Base-by-base conservation (phyloP, 2,329 filamentous ascomycete genomes). In the Cladosporium sp. region DNA sequence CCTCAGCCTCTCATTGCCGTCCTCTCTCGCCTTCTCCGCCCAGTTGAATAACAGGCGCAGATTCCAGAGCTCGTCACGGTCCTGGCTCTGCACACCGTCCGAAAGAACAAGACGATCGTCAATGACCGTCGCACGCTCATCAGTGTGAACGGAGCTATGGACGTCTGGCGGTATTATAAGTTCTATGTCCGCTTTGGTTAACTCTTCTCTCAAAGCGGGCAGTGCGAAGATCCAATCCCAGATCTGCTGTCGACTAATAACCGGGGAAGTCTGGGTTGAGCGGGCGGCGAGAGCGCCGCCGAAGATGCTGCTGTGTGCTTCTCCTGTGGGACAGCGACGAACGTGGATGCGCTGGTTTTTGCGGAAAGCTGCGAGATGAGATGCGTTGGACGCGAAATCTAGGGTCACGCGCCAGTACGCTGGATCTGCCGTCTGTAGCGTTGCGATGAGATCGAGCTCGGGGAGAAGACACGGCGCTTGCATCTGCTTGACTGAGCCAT, bases 391-490 rank as follows among this genome's bases (percentile, higher is more conserved):
- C 3, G 76, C 77, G 63, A 97, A 91, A 69, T 94, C 87, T 3
- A 96, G 79, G 5, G 86, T 85, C 2, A 95, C 81, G 42, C 90
- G 87, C 92, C 92, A 97, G 76, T 90, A 93, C 4, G 85, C 79
- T 3, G 85, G 81, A 1, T 85, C 81, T 5, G 80, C 80, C 2
- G 86, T 86, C 1, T 84, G 86, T 17, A 92, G 77, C 22, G 77
- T 80, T 1, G 77, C 71, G 52, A 92, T 84, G 42, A 84, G 82
- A 45, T 83, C 78, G 0, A 92, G 76, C 11, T 88, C 87, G 0
- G 89, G 81, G 0, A 88, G 75, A 1, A 87, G 76, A 63, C 82
- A 85, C 0, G 85, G 85, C 1, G 84, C 80, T 6, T 73, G 74
- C 50, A 81, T 65, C 15, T 65, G 55, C 38, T 66, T 71, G 36